Conservation (phyloP, 345 rosid species). For the Populus alba region DNA sequence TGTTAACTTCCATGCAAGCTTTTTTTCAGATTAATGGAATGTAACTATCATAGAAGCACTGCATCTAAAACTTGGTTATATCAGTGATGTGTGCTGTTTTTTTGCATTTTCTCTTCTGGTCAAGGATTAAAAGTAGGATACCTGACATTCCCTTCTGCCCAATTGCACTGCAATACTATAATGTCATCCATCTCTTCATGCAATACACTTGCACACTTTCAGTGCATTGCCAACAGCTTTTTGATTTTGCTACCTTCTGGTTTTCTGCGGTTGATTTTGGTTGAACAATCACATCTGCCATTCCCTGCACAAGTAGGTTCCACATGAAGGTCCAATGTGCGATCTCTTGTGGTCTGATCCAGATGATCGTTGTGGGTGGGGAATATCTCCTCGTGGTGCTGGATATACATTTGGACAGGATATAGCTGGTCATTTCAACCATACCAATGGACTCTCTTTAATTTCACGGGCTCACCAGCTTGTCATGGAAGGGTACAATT, state of each 20-base stretch:
- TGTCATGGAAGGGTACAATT: constrained; percentile 93
- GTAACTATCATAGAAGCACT: background rate
- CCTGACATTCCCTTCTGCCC: background rate
- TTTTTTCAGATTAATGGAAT: background rate
- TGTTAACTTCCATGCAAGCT: background rate
- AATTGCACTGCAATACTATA: background rate
- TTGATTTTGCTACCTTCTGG: background rate
- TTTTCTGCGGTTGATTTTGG: background rate
- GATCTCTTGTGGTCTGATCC: constrained; percentile 99
- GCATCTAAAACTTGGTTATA: background rate
- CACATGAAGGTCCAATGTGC: constrained; percentile 98
- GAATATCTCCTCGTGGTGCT: constrained; percentile 98
- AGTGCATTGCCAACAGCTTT: background rate
- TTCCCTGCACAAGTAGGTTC: constrained; percentile 51
- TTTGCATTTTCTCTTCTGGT: background rate
- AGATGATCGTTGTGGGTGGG: constrained; percentile 97
- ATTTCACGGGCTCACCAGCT: constrained; percentile 97
- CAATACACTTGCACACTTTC: background rate
- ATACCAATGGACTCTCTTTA: constrained; percentile 76
- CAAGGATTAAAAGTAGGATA: background rate
- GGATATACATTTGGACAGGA: constrained; percentile 96
- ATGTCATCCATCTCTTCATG: background rate
- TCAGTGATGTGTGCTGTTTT: background rate
- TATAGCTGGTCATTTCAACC: constrained; percentile 81
- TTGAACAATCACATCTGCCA: background rate